These are phyloP conservation scores for Podaxis sp. DNA, from an alignment of 768 basidiomycete genomes.

Conservation along the genomic window DNA sequence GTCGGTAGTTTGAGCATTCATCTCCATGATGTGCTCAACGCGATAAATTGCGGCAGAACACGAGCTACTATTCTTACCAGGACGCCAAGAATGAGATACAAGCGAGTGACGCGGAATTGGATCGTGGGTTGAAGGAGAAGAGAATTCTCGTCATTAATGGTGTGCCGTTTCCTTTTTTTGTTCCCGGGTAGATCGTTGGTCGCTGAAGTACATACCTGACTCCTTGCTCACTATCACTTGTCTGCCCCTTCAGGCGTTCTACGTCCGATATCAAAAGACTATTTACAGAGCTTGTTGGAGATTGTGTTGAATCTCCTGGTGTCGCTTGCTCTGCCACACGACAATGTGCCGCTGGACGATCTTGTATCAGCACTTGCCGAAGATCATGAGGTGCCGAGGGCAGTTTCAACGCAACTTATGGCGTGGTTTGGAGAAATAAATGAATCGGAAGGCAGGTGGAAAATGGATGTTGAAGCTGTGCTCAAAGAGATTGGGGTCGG, in stretches of 20 bases:
- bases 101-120: conserved; percentile 78
- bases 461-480: conserved; percentile 56
- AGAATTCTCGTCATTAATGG: conserved; percentile 76
- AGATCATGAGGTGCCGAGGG: conserved; percentile 67
- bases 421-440: conserved; percentile 75
- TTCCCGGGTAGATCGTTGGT: not conserved
- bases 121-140: conserved; percentile 57
- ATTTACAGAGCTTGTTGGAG: conserved; percentile 70
- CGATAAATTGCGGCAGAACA: not conserved
- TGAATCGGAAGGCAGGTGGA: conserved; percentile 52
- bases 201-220: not conserved
- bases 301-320: conserved; percentile 72
- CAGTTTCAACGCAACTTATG: conserved; percentile 69
- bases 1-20: conserved; percentile 19
- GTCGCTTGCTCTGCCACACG: conserved; percentile 53
- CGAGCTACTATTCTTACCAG: conserved; percentile 46
- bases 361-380: conserved; percentile 60
- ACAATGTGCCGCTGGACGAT: conserved; percentile 54
- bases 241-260: conserved; percentile 51
- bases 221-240: not conserved
- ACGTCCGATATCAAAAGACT: conserved; percentile 65
- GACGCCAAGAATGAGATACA: conserved; percentile 68
- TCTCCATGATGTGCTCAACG: not conserved
- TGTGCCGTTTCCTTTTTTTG: conserved; percentile 24
- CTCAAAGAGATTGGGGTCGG: conserved; percentile 78